phyloP scores from a whole-genome alignment of 345 rosid species.

The Salix suchowensis region DNA sequence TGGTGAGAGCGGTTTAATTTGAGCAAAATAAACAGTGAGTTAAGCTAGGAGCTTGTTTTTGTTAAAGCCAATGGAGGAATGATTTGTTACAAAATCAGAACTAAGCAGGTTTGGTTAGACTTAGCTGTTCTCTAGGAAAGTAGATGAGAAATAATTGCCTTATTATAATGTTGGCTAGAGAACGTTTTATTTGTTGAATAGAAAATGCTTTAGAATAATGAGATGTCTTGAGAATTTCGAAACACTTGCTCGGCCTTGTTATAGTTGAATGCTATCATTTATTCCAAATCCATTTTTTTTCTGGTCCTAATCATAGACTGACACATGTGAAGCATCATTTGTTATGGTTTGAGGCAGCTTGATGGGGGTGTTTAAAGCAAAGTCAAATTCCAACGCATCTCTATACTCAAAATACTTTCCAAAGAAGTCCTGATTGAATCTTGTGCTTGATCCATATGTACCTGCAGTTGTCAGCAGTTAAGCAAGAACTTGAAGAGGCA shows the following conservation, averaged over 20 bases:
- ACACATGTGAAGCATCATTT: neutral
- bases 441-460: slow-evolving; percentile 10
- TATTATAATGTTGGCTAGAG: neutral
- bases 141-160: neutral
- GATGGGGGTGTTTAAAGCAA: neutral
- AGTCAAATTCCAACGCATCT: neutral
- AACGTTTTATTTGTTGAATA: neutral
- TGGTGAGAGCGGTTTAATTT: neutral
- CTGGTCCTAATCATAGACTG: neutral
- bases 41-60: neutral
- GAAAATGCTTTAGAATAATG: neutral
- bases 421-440: neutral
- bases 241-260: neutral
- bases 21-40: neutral
- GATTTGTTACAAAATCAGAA: neutral
- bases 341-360: neutral
- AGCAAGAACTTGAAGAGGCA: slow-evolving; percentile 87
- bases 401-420: neutral
- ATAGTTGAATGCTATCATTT: neutral
- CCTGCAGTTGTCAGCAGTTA: slow-evolving; percentile 57
- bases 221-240: neutral
- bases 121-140: neutral
- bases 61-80: neutral
- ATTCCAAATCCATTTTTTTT: neutral
- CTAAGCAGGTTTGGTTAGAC: neutral